phyloP scores from a whole-genome alignment of 1,284 basidiomycete species.

The Ceratobasidium sp. region DNA sequence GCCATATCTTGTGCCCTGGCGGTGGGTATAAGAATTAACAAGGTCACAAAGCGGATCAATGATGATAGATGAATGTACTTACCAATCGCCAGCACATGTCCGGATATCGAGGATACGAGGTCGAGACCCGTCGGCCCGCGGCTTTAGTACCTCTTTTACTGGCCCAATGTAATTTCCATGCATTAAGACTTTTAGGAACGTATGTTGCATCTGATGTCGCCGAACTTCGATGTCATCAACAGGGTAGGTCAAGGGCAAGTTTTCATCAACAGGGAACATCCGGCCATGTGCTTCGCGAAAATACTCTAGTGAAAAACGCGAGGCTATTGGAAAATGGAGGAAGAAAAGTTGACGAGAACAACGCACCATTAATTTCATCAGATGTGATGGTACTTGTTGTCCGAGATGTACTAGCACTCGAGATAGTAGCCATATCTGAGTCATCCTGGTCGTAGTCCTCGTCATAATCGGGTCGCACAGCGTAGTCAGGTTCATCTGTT shows the following conservation, averaged over 20 bases:
- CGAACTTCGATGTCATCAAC: slow-evolving; percentile 22
- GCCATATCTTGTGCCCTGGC: slow-evolving; percentile 35
- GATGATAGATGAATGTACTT: not conserved
- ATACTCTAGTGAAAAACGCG: not conserved
- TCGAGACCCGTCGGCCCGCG: slow-evolving; percentile 24
- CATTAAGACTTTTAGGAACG: slow-evolving; percentile 28
- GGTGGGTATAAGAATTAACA: not conserved
- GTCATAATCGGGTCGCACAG: slow-evolving; percentile 3
- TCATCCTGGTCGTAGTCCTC: slow-evolving; percentile 16
- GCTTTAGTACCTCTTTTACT: slow-evolving; percentile 18
- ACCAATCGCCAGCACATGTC: slow-evolving; percentile 32
- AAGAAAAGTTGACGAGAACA: too few species aligned
- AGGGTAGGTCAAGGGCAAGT: slow-evolving; percentile 29
- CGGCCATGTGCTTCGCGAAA: slow-evolving; percentile 38
- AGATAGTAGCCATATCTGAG: slow-evolving; percentile 39
- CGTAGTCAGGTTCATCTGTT: slow-evolving; percentile 17
- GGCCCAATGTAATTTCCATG: slow-evolving; percentile 39
- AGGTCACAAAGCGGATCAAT: not conserved
- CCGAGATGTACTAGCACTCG: slow-evolving; percentile 16
- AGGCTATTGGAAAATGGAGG: too few species aligned
- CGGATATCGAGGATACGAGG: slow-evolving; percentile 38
- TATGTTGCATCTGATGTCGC: slow-evolving; percentile 37
- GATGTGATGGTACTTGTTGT: slow-evolving; percentile 40
- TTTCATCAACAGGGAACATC: slow-evolving; percentile 30
- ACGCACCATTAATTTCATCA: not conserved